Evolutionary conservation across 495 filamentous ascomycete genomes (phyloP), one percentile per base, ranked within the genome.

Genomic region (Ramalina peruviana): DNA sequence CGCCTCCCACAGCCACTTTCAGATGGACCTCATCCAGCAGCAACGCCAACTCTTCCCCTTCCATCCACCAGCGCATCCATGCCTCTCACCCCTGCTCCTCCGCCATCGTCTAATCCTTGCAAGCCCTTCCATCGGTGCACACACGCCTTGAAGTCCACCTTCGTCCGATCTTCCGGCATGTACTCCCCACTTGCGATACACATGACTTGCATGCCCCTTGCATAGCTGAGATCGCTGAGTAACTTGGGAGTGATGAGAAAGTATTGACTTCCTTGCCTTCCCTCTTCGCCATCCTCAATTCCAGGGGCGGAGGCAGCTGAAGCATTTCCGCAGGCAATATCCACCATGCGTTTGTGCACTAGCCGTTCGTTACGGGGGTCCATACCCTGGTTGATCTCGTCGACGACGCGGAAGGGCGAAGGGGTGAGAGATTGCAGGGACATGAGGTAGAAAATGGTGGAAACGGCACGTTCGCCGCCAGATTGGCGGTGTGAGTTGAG

Each of bases 381-480:
- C 92, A 98, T 98, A 53, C 92, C 92, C 69, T 98, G 92, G 59
- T 98, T 98, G 69, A 98, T 98, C 67, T 98, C 92, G 67, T 98
- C 92, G 48, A 99, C 92, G 38, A 97, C 92, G 48, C 92, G 88
- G 81, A 99, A 99, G n/a, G 92, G 92, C 2, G 87, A 85, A 54
- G 86, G 86, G 3, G 92, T 89, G 56, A 97, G 81, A 16, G 85
- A 84, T 64, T 99, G 92, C 9, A 99, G 76, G 1, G 93, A 86
- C 90, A 99, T 97, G 53, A 99, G 86, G 66, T 96, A 99, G 75
- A 96, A 99, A 61, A 99, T 94, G 2, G 92, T 99, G 27, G 85
- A 89, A 30, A 99, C 92, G 23, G 92, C 88, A 37, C 93, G 82
- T 68, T 99, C 92, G 48, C 92, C 92, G 53, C 92, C 92, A 17